Base-by-base conservation (phyloP, 768 basidiomycete species). In the Russula sp. region DNA sequence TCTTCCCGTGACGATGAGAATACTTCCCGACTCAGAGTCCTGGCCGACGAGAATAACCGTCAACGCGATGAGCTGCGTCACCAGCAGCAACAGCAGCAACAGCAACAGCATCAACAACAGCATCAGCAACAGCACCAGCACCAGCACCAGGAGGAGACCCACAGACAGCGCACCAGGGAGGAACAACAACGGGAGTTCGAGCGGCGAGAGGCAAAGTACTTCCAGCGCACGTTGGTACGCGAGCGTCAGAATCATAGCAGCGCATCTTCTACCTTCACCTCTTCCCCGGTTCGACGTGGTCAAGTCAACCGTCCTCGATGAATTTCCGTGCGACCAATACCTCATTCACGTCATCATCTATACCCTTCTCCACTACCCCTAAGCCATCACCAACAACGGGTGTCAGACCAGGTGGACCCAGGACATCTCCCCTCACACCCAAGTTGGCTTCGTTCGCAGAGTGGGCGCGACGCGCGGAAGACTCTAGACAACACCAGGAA, bases 401-500 rank as follows among this genome's bases (percentile, higher is more conserved):
- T 18, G 30, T 62, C 28, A 62, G 54, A 48, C 32, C 69, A 20
- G 69, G 59, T 51, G 62, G 57, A 18, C 59, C 63, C 2, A 66
- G 66, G 28, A 67, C 69, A 14, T 68, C 70, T 9, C 66, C 66
- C 2, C 63, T 59, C 56, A 73, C 38, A 44, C 71, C 65, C 55
- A 65, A 42, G 36, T 22, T 62, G 16, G 67, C 78, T n/a, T n/a
- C n/a, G n/a, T n/a, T n/a, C 13, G 82, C 79, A 6, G 85, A 88
- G 59, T 85, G 87, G 81, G 76, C 80, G 22, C 83, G 85, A 34
- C 83, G 83, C 18, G 85, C 87, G 65, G 84, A 80, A 24, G 85
- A 89, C 69, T 81, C 81, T 32, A 79, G 83, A 52, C 78, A 80
- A 64, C 88, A 88, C 71, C 84, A 87, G 70, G 88, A 89, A 77